Evolutionary conservation across 2,329 filamentous ascomycete species (phyloP), one percentile per base, ranked within the genome.

Genomic region (Diplodia intermedia): DNA sequence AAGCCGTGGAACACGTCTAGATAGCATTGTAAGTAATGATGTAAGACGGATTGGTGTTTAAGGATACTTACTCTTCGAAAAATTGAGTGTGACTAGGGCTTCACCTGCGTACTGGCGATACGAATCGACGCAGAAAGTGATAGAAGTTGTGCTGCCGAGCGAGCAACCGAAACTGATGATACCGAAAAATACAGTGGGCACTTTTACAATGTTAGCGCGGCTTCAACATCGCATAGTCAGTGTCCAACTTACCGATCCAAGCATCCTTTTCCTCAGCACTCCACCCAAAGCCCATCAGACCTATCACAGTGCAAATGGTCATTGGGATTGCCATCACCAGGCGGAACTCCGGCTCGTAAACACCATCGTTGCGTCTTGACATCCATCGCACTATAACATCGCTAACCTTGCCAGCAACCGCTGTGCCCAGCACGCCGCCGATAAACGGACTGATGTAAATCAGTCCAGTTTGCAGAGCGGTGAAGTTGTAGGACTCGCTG

Each of bases 231-330:
- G 6, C 11, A 26, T 18, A 12, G 2, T 26, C 2, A 18, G 40
- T 5, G 26, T 4, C n/a, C 3, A 38, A 23, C 60, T 52, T 52
- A 63, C 60, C 60, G 7, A 97, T 96, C 91, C 92, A 98, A 26
- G 86, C 83, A 74, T 97, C 88, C 29, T 84, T 84, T 68, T 89
- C 85, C 70, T 92, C 79, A 0, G 91, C 92, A 11, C 91, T 93
- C 95, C 94, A 98, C n/a, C 94, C 94, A 75, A 95, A 98, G 2
- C 93, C 94, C 89, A 97, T 97, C 18, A 98, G 86, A 0, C 95
- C 95, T 38, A 94, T 88, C 1, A 89, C 88, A 0, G 94, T 97
- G 3, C 89, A 88, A 66, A 97, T 74, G 0, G 90, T 83, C 38
- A 97, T 89, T 0, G 94, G 94, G 3, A 90, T 80, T 0, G 89